Evolutionary conservation across 331 rosid genomes (phyloP), one percentile per base, ranked within the genome.

Genomic region (Cydonia oblonga): DNA sequence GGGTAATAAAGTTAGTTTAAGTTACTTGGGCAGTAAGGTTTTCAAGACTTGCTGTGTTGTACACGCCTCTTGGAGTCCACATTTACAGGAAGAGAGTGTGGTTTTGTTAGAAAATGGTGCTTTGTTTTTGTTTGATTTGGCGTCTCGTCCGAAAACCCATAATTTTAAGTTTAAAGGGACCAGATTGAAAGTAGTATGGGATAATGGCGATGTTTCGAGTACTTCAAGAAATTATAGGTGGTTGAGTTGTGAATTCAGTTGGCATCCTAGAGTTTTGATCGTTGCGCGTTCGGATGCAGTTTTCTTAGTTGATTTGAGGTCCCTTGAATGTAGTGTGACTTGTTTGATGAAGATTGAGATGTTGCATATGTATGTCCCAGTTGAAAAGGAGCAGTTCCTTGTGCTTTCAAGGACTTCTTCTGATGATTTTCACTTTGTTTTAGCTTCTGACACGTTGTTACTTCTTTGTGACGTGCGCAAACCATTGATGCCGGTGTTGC

Each of bases 231-330:
- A 79, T 29, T 68, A 5, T 46, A 81, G 51, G 66, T 90, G 98
- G 98, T 28, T 90, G 74, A 79, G 87, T 66, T 88, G 88, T 78
- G 98, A 90, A n/a, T 90, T 92, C 65, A 86, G 96, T 78, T 92
- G 93, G 96, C 84, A 88, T 76, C 92, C 91, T 0, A 83, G 91
- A 80, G 72, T 86, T 77, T 78, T 92, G 72, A 76, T 92, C 18
- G 83, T 90, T 68, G 90, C 91, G 0, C 74, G 86, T 40, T 84
- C 87, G 16, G 90, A 90, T 71, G 90, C 84, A 2, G 74, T 92
- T 65, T 92, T 85, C 78, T 72, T 90, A 54, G 87, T 92, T 76
- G 96, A 88, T 77, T 78, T 87, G 33, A 81, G 89, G 46, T 65
- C 26, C 4, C 69, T 61, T 33, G 76, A 83, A 25, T 78, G 85